A percentile compares a stretch with the other conserved stretches of the same genome.
These are phyloP conservation scores for Asterochloris sp. DNA, from an alignment of 139 green algal genomes.

Conservation along the genomic window DNA sequence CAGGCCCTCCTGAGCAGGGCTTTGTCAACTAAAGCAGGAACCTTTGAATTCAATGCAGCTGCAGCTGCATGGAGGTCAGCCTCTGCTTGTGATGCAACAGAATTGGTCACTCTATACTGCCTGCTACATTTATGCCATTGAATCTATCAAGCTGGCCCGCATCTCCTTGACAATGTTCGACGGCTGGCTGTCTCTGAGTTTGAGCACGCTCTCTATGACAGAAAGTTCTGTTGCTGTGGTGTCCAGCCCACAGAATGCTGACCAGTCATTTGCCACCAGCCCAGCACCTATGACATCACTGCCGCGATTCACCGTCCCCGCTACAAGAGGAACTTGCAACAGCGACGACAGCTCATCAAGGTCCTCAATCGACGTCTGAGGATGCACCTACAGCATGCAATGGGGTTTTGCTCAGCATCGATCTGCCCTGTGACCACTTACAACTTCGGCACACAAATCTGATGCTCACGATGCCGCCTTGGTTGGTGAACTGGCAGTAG, in stretches of 20 bases:
- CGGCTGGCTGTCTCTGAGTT: constrained; percentile 82
- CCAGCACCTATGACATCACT: constrained; percentile 89
- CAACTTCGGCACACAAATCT: neutral
- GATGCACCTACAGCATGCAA: constrained; percentile 62
- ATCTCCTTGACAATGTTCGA: constrained; percentile 87
- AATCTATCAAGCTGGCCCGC: constrained; percentile 87
- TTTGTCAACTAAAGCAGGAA: no score
- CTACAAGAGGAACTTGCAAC: constrained; percentile 94
- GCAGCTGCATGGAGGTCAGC: no score
- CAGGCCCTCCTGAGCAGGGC: no score
- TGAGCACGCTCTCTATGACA: constrained; percentile 95
- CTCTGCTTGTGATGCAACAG: no score
- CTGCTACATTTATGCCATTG: constrained; percentile 63
- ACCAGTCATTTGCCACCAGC: constrained; percentile 95
- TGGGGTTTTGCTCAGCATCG: neutral
- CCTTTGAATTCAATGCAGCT: no score
- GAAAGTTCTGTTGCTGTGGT: constrained; percentile 95
- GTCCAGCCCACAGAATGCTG: constrained; percentile 93
- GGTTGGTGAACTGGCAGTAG: constrained; percentile 94
- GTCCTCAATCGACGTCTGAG: constrained; percentile 95
- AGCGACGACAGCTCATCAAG: constrained; percentile 96
- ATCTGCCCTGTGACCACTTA: neutral
- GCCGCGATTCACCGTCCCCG: constrained; percentile 95
- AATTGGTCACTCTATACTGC: neutral
- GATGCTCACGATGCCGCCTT: constrained; percentile 80